A percentile compares a stretch with the other conserved stretches of the same genome.
These are phyloP conservation scores for Colletotrichum gloeosporioides DNA, from an alignment of 2,329 filamentous ascomycete genomes.

Conservation along the genomic window DNA sequence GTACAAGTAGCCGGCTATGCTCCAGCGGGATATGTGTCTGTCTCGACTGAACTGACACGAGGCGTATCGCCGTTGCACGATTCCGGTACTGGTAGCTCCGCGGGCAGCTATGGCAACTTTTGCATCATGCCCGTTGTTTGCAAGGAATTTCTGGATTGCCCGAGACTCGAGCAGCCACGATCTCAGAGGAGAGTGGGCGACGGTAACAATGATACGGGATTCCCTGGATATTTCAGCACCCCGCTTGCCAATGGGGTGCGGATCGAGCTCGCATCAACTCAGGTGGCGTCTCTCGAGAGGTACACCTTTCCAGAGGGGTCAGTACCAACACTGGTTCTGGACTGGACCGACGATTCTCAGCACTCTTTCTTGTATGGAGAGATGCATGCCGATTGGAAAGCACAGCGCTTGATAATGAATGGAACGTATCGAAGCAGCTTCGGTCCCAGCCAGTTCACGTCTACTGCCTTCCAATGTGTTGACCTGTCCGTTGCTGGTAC, in stretches of 20 bases:
- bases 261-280: not conserved
- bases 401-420: not conserved
- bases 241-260: not conserved
- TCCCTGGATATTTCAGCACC: conserved; percentile 4
- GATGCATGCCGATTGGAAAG: not conserved
- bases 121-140: conserved; percentile 6
- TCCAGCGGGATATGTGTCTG: not conserved
- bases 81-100: not conserved
- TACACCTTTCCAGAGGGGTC: not conserved
- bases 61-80: conserved; percentile 1
- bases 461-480: not conserved
- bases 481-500: not conserved
- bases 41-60: not conserved
- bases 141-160: not conserved
- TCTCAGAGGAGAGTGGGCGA: not conserved
- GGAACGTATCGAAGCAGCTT: not conserved
- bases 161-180: not conserved
- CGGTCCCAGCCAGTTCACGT: not conserved
- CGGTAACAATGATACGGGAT: not conserved
- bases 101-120: conserved; percentile 4
- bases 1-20: not conserved
- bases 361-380: not conserved
- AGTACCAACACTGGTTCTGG: not conserved
- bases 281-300: not conserved
- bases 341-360: not conserved